Conservation (phyloP, 768 basidiomycete genomes). For the Boletus vinaceobasis region DNA sequence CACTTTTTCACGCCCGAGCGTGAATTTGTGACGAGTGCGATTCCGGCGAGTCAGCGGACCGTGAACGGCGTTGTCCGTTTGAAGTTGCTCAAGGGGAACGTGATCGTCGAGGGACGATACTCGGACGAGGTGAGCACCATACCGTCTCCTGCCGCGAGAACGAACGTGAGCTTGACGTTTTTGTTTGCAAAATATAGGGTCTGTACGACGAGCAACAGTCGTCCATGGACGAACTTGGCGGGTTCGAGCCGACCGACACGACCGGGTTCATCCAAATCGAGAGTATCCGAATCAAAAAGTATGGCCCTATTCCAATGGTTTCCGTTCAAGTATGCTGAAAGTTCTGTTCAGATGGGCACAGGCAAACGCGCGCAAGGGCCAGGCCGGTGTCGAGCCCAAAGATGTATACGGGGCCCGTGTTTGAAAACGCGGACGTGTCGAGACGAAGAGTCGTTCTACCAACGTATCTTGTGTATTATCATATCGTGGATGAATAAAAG, state of each 20-base stretch:
- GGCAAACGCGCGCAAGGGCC: slow-evolving; percentile 81
- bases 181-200: slow-evolving; percentile 49
- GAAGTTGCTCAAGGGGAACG: slow-evolving; percentile 95
- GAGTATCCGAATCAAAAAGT: slow-evolving; percentile 98
- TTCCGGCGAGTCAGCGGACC: slow-evolving; percentile 92
- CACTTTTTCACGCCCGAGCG: slow-evolving; percentile 99
- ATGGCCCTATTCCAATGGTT: slow-evolving; percentile 25
- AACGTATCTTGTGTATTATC: slow-evolving; percentile 4
- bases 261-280: slow-evolving; percentile 97
- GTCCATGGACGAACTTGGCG: slow-evolving; percentile 98
- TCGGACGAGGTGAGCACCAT: slow-evolving; percentile 68
- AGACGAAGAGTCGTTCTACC: neutral
- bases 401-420: slow-evolving; percentile 76
- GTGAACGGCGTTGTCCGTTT: slow-evolving; percentile 92
- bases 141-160: neutral
- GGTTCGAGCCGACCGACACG: slow-evolving; percentile 95
- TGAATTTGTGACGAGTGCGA: slow-evolving; percentile 87
- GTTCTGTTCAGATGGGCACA: slow-evolving; percentile 68
- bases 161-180: neutral
- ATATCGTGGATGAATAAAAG: neutral
- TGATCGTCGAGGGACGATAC: slow-evolving; percentile 86
- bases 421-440: slow-evolving; percentile 23
- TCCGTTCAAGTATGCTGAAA: neutral
- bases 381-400: slow-evolving; percentile 69
- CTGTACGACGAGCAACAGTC: slow-evolving; percentile 94